Conservation (phyloP, 306 rosid species). For the Cucurbita pepo region DNA sequence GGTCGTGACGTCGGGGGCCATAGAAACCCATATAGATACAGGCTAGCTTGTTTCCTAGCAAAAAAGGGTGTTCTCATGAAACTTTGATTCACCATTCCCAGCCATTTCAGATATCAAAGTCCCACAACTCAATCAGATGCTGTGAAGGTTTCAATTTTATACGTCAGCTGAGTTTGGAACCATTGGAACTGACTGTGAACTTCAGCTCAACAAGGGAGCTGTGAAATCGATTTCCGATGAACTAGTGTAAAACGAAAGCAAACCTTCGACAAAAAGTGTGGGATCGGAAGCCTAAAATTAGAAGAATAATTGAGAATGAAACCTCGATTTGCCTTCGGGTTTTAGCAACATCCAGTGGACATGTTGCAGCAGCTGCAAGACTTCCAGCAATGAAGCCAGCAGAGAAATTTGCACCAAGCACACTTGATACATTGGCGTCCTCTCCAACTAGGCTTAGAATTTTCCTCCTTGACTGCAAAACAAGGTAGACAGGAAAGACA, state of each 20-base stretch:
- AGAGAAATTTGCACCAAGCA: constrained; percentile 70
- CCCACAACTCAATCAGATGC: neutral
- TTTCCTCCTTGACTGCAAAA: constrained; percentile 46
- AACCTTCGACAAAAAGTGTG: neutral
- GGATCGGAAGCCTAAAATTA: neutral
- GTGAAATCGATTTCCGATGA: neutral
- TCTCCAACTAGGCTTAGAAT: constrained; percentile 47
- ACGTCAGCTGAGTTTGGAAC: neutral
- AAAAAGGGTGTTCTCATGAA: neutral
- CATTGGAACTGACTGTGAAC: neutral
- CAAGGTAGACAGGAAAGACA: neutral
- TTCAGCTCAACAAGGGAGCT: neutral
- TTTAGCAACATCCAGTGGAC: constrained; percentile 93
- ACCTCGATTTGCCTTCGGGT: constrained; percentile 93
- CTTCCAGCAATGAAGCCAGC: constrained; percentile 86
- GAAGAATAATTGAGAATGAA: neutral
- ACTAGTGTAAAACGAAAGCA: neutral
- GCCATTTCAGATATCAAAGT: neutral
- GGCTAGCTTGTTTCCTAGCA: neutral
- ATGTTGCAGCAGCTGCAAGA: constrained; percentile 76
- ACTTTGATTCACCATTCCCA: neutral
- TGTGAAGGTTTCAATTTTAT: neutral
- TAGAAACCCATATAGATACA: neutral
- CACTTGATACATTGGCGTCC: constrained; percentile 31
- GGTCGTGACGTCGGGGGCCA: neutral